Conservation (phyloP, 179 eudicot genomes). For the Patellifolia procumbens region DNA sequence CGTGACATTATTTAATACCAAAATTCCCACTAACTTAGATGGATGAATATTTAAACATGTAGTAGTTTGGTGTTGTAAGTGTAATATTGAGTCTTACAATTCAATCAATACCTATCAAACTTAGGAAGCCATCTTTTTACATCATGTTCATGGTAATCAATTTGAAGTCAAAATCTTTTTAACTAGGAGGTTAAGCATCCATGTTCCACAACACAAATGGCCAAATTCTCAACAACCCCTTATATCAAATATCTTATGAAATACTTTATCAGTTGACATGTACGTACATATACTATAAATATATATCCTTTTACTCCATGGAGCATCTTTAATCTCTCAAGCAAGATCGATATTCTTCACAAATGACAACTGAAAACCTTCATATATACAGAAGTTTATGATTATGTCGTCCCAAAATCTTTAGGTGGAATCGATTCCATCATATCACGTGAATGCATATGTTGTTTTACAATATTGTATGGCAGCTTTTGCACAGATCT, state of each 20-base stretch:
- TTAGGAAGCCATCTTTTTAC: too few relatives aligned
- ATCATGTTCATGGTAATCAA: too few relatives aligned
- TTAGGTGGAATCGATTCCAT: conserved; percentile 22
- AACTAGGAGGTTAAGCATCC: too few relatives aligned
- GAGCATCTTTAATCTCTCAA: conserved; percentile 9
- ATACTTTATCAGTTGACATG: conserved; percentile 1
- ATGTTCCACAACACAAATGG: neutral
- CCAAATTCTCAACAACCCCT: neutral
- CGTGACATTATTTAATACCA: too few relatives aligned
- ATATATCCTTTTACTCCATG: neutral
- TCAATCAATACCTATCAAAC: too few relatives aligned
- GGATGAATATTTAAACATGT: too few relatives aligned
- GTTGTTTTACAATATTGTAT: conserved; percentile 8
- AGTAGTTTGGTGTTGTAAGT: too few relatives aligned
- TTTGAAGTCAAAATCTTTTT: too few relatives aligned
- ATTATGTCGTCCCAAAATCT: neutral
- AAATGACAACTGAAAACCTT: conserved; percentile 1
- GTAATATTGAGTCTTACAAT: too few relatives aligned
- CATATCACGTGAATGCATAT: conserved; percentile 26
- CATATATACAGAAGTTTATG: neutral
- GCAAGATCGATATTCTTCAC: conserved; percentile 1
- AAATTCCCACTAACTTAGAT: too few relatives aligned
- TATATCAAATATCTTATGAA: neutral
- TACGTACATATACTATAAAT: neutral
- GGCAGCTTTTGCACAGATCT: conserved; percentile 15